phyloP scores from a whole-genome alignment of 768 basidiomycete genomes.

The Lanmaoa pseudosensibilis region DNA sequence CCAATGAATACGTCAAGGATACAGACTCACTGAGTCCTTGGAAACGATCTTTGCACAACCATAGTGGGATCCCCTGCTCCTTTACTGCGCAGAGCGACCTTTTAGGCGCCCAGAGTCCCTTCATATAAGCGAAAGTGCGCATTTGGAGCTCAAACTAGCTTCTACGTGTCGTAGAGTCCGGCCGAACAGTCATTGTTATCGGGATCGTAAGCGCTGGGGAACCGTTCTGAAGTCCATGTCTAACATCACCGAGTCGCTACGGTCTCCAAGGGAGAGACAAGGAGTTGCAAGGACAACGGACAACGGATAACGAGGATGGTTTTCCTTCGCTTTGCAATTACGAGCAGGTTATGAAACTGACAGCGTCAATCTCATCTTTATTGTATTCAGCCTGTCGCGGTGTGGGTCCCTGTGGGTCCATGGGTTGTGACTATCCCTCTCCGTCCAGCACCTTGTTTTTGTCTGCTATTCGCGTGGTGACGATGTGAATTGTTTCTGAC shows the following conservation, averaged over 20 bases:
- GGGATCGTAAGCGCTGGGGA: neutral
- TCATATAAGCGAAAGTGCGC: neutral
- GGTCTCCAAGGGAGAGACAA: constrained; percentile 9
- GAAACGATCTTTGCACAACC: neutral
- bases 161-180: neutral
- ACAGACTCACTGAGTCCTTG: neutral
- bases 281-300: constrained; percentile 7
- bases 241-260: neutral
- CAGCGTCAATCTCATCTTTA: neutral
- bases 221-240: neutral
- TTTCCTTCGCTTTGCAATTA: neutral
- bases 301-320: neutral
- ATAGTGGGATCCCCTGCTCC: neutral
- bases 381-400: constrained; percentile 16
- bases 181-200: neutral
- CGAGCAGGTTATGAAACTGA: neutral
- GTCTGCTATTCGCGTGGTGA: constrained; percentile 8
- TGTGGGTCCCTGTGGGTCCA: constrained; percentile 29
- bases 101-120: neutral
- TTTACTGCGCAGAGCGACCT: no score
- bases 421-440: neutral
- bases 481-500: constrained; percentile 7
- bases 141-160: neutral
- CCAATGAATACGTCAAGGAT: neutral
- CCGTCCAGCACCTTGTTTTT: constrained; percentile 15